Conservation (phyloP, 768 basidiomycete species). For the Rhodosporidiobolus odoratus region DNA sequence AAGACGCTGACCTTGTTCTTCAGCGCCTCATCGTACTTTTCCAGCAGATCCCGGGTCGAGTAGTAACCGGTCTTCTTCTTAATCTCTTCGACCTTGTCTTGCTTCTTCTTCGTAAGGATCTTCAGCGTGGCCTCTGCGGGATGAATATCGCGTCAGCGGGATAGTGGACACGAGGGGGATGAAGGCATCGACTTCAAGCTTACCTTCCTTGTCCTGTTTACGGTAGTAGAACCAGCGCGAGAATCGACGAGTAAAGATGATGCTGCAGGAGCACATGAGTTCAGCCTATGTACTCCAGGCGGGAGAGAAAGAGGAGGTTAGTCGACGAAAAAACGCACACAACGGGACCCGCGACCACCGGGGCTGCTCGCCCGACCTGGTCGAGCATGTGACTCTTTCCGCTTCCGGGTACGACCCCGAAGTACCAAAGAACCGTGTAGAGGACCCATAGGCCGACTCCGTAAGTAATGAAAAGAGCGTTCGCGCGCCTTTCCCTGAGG, state of each 20-base stretch:
- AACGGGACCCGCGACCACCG: conserved; percentile 69
- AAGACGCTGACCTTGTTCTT: conserved; percentile 38
- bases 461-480: conserved; percentile 70
- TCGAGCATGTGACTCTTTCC: conserved; percentile 47
- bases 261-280: conserved; percentile 5
- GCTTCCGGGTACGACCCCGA: conserved; percentile 29
- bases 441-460: conserved; percentile 66
- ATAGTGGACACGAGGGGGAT: no score
- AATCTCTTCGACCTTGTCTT: conserved; percentile 83
- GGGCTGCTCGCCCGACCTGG: conserved; percentile 50
- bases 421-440: conserved; percentile 44
- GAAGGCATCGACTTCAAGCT: not conserved
- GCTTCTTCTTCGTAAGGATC: conserved; percentile 73
- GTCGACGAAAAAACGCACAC: conserved; percentile 54
- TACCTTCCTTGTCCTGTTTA: conserved; percentile 38
- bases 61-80: conserved; percentile 98
- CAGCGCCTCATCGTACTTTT: conserved; percentile 69
- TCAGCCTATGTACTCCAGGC: not conserved
- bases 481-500: conserved; percentile 73
- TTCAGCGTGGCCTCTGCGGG: conserved; percentile 51
- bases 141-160: not conserved
- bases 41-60: conserved; percentile 78
- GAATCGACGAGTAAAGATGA: conserved; percentile 38
- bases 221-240: conserved; percentile 37
- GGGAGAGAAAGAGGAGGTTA: not conserved